Conservation (phyloP, 176 grass and related monocot species). For the Eragrostis curvula region DNA sequence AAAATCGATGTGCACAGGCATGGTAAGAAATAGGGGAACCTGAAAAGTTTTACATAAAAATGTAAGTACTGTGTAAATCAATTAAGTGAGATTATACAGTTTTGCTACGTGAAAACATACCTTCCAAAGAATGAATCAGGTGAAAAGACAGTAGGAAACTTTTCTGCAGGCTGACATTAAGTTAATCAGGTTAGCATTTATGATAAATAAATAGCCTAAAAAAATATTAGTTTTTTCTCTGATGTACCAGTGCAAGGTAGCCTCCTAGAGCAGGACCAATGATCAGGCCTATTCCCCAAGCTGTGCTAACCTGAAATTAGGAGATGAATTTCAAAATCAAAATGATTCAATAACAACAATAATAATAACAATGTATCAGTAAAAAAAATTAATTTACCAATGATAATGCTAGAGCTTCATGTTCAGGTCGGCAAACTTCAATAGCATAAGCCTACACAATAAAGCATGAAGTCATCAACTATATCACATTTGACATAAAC, state of each 20-base stretch:
- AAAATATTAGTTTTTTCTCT: slow-evolving; percentile 13
- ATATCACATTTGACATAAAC: slow-evolving; percentile 4
- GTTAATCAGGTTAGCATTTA: slow-evolving; percentile 8
- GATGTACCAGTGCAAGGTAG: slow-evolving; percentile 73
- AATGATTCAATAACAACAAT: slow-evolving; percentile 9
- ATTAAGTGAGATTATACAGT: slow-evolving; percentile 23
- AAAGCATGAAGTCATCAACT: slow-evolving; percentile 6
- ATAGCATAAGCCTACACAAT: slow-evolving; percentile 79
- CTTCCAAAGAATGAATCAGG: slow-evolving; percentile 75
- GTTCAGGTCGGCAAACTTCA: slow-evolving; percentile 82
- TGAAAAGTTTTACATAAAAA: slow-evolving; percentile 31
- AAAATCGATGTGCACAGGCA: slow-evolving; percentile 79
- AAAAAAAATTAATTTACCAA: slow-evolving; percentile 54
- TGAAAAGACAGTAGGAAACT: slow-evolving; percentile 83
- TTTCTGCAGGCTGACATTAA: slow-evolving; percentile 81
- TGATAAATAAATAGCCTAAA: neutral
- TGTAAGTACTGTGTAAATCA: slow-evolving; percentile 27
- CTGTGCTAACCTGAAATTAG: slow-evolving; percentile 63
- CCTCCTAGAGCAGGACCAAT: slow-evolving; percentile 95
- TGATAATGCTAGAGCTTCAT: slow-evolving; percentile 88
- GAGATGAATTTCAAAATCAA: slow-evolving; percentile 19
- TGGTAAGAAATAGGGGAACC: slow-evolving; percentile 93
- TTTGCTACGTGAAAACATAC: slow-evolving; percentile 39
- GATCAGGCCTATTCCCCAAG: slow-evolving; percentile 82
- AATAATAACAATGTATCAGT: neutral